Percentiles rank a stretch among this genome's conserved stretches.
Conservation (phyloP, 140 eudicot species). For the Cichorium intybus region DNA sequence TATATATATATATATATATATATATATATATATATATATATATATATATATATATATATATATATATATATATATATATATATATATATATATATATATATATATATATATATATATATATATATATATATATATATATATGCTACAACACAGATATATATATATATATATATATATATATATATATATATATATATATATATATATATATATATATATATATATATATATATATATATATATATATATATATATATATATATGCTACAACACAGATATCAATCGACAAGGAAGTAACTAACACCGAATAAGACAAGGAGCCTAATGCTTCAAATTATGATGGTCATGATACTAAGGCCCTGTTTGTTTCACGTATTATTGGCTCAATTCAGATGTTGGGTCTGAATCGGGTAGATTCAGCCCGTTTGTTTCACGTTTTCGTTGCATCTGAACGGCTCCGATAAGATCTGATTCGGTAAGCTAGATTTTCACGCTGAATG, state of each 20-base stretch:
- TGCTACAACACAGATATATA: neutral
- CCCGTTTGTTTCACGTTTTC: too few relatives aligned
- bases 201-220: neutral
- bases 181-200: neutral
- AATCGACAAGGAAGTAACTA: conserved; percentile 43
- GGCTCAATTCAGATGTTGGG: too few relatives aligned
- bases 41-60: neutral
- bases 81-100: neutral
- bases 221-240: neutral
- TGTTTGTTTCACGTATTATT: too few relatives aligned
- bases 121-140: conserved; percentile 3
- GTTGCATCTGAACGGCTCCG: too few relatives aligned
- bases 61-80: neutral
- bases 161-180: neutral
- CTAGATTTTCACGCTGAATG: too few relatives aligned
- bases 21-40: neutral
- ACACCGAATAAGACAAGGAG: conserved; percentile 49
- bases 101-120: neutral
- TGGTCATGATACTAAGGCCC: conserved; percentile 7
- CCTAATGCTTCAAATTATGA: conserved; percentile 31
- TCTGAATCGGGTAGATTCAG: too few relatives aligned
- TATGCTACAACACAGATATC: conserved; percentile 40
- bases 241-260: conserved; percentile 1
- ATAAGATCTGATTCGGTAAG: too few relatives aligned
- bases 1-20: neutral